Conservation (phyloP, 164 flowering plant species). For the Santalum album region DNA sequence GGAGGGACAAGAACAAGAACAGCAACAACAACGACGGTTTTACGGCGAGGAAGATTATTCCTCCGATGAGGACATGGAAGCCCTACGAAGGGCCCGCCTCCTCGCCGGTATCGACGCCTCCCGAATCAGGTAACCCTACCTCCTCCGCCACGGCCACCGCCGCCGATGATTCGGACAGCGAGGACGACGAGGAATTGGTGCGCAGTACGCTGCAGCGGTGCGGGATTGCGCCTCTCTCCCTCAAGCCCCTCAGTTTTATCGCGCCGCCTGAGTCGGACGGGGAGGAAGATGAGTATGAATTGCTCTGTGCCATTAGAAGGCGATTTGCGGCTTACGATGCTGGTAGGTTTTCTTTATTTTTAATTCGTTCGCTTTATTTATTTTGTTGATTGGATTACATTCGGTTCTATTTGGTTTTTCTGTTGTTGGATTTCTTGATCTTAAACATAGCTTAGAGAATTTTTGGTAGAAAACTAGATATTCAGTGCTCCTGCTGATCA, state of each 20-base stretch:
- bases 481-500: too few relatives aligned
- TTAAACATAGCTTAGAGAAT: too few relatives aligned
- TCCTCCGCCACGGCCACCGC: background rate
- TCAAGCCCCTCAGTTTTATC: constrained; percentile 26
- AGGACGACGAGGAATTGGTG: constrained; percentile 47
- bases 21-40: too few relatives aligned
- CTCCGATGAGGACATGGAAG: constrained; percentile 38
- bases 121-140: constrained; percentile 10
- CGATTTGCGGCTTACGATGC: constrained; percentile 47
- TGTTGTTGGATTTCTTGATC: background rate
- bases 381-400: background rate
- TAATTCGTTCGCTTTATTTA: background rate
- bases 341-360: constrained; percentile 17
- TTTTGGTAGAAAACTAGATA: too few relatives aligned
- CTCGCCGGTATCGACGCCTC: constrained; percentile 23
- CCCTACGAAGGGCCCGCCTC: constrained; percentile 33
- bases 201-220: constrained; percentile 37
- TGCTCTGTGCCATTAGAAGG: constrained; percentile 51
- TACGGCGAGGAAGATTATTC: too few relatives aligned
- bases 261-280: constrained; percentile 26
- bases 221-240: constrained; percentile 16
- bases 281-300: constrained; percentile 61
- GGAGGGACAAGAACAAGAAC: too few relatives aligned
- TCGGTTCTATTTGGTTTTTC: background rate
- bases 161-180: constrained; percentile 27